Percentiles rank a stretch among this genome's conserved stretches.
Evolutionary conservation across 1,284 basidiomycete genomes (phyloP).

Genomic region (Rhizoctonia solani): DNA sequence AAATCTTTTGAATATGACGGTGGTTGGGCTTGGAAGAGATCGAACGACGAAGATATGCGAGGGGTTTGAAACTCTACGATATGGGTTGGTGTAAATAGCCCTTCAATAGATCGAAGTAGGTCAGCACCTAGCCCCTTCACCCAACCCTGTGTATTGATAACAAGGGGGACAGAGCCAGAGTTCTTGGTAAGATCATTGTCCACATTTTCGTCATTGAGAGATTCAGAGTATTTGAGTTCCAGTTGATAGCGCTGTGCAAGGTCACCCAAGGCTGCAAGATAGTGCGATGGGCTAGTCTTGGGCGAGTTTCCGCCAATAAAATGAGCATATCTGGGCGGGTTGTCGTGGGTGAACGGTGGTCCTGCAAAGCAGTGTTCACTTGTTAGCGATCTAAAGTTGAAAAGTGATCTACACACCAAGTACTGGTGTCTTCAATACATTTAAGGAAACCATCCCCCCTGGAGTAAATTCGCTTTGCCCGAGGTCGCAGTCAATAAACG

Average conservation of each 20-base stretch:
- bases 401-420: conserved; percentile 59
- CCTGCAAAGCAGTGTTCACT: conserved; percentile 53
- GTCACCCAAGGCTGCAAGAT: conserved; percentile 70
- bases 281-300: conserved; percentile 76
- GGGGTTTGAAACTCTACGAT: conserved; percentile 58
- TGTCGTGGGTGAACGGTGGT: conserved; percentile 82
- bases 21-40: not conserved
- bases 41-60: not conserved
- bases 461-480: conserved; percentile 95
- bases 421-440: conserved; percentile 66
- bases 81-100: conserved; percentile 64
- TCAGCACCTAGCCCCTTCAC: conserved; percentile 91
- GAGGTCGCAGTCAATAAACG: conserved; percentile 89
- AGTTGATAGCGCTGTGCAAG: conserved; percentile 72
- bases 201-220: conserved; percentile 40
- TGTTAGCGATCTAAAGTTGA: not conserved
- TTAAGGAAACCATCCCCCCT: conserved; percentile 82
- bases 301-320: conserved; percentile 84
- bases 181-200: conserved; percentile 37
- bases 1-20: not conserved
- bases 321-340: conserved; percentile 73
- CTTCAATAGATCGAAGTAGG: conserved; percentile 71
- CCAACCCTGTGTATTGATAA: conserved; percentile 98
- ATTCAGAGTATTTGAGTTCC: conserved; percentile 63
- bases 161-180: conserved; percentile 64